Percentiles rank a stretch among this genome's conserved stretches.
Evolutionary conservation across 192 early-diverging fungal species (phyloP).

Genomic region (Backusella westeae): DNA sequence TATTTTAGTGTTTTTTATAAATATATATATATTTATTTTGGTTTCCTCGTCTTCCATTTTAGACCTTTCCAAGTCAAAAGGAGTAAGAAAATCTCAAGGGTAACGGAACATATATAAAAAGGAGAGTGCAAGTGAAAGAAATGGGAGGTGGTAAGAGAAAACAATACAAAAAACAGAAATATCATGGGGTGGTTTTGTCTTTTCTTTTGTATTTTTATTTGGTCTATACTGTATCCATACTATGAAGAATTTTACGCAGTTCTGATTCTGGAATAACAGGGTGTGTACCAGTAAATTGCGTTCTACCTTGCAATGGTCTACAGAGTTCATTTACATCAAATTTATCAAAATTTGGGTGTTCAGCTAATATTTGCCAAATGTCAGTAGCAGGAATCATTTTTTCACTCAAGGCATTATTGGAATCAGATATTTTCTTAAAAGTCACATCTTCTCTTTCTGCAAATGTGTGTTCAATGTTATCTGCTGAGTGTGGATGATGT

Average conservation of each 20-base stretch:
- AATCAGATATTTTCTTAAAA: conserved; percentile 1
- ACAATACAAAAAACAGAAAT: not conserved
- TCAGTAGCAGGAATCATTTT: conserved; percentile 39
- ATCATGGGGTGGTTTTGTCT: not conserved
- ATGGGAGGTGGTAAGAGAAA: not conserved
- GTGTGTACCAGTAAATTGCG: conserved; percentile 52
- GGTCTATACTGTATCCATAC: not conserved
- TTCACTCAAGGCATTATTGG: conserved; percentile 8
- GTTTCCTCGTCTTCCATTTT: not conserved
- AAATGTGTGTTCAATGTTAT: not conserved
- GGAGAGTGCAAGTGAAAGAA: not conserved
- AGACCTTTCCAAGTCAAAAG: not conserved
- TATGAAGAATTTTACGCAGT: conserved; percentile 13
- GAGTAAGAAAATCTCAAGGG: conserved; percentile 4
- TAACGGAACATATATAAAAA: not conserved
- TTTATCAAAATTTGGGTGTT: conserved; percentile 58
- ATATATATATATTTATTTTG: not conserved
- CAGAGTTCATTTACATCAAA: conserved; percentile 50
- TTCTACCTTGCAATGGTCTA: conserved; percentile 44
- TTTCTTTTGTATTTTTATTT: not conserved
- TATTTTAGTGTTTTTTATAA: not conserved
- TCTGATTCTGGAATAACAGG: conserved; percentile 47
- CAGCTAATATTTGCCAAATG: conserved; percentile 52
- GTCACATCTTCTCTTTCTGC: not conserved
- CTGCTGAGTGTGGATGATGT: not conserved